Conservation (phyloP, 441 rosid species). For the Aquilaria agallochum region DNA sequence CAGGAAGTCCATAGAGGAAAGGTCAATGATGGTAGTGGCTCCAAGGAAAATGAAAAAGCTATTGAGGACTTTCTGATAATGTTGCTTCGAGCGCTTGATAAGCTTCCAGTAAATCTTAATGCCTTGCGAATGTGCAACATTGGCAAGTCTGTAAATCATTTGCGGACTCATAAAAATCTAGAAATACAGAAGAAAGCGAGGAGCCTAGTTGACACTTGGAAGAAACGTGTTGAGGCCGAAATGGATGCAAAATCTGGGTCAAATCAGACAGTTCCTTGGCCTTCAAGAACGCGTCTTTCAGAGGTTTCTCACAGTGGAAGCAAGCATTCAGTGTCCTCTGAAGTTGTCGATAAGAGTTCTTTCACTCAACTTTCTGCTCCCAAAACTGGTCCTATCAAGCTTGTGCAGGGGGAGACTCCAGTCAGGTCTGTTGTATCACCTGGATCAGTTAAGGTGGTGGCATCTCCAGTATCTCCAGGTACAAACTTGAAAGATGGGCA, state of each 20-base stretch:
- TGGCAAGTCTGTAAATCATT: slow-evolving; percentile 86
- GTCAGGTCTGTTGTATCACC: slow-evolving; percentile 48
- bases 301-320: slow-evolving; percentile 55
- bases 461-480: slow-evolving; percentile 31
- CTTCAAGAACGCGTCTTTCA: slow-evolving; percentile 42
- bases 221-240: slow-evolving; percentile 89
- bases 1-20: slow-evolving; percentile 90
- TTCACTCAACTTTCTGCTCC: slow-evolving; percentile 43
- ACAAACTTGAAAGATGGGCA: slow-evolving; percentile 39
- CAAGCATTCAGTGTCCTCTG: slow-evolving; percentile 48
- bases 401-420: slow-evolving; percentile 38
- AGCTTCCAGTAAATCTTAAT: slow-evolving; percentile 76
- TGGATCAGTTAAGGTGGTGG: slow-evolving; percentile 41
- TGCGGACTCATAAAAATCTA: slow-evolving; percentile 63
- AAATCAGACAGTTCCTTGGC: slow-evolving; percentile 54
- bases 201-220: slow-evolving; percentile 89
- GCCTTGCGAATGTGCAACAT: slow-evolving; percentile 82
- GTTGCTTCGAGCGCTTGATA: slow-evolving; percentile 80
- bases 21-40: slow-evolving; percentile 50
- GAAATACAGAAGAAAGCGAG: slow-evolving; percentile 88
- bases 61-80: slow-evolving; percentile 72
- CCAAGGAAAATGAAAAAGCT: slow-evolving; percentile 56
- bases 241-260: slow-evolving; percentile 73
- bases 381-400: slow-evolving; percentile 48
- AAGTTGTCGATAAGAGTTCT: slow-evolving; percentile 51